These are phyloP conservation scores for Cochlearia excelsa DNA, from an alignment of 345 rosid species.

Conservation along the genomic window DNA sequence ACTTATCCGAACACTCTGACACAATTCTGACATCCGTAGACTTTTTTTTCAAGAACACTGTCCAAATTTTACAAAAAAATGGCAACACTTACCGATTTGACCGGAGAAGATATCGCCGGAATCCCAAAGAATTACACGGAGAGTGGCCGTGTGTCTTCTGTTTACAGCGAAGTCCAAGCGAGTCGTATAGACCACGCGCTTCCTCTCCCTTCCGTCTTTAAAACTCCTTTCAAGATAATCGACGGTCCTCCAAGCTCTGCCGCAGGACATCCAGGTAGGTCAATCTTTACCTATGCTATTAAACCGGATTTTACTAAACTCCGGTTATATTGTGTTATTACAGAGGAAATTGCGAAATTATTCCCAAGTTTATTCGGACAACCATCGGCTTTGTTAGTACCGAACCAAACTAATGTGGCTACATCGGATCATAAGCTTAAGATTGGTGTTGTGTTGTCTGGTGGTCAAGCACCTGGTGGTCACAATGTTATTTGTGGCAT, in stretches of 20 bases:
- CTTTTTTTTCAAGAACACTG: constrained; percentile 12
- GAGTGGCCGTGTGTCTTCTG: constrained; percentile 50
- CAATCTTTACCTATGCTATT: background rate
- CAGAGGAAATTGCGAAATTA: constrained; percentile 83
- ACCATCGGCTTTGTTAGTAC: constrained; percentile 69
- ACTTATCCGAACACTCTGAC: constrained; percentile 31
- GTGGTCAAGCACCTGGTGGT: constrained; percentile 99
- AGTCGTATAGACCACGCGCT: constrained; percentile 76
- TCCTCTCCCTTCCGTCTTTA: constrained; percentile 80
- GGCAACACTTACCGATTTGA: constrained; percentile 15
- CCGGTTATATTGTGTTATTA: background rate
- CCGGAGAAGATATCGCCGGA: constrained; percentile 36
- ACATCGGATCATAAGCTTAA: constrained; percentile 50
- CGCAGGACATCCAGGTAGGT: constrained; percentile 84
- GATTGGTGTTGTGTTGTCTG: constrained; percentile 91
- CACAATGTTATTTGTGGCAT: constrained; percentile 96
- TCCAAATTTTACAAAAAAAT: constrained; percentile 11
- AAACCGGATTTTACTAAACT: background rate
- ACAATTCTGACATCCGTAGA: constrained; percentile 18
- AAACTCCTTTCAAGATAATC: constrained; percentile 60
- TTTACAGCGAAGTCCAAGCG: constrained; percentile 79
- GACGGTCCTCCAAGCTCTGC: constrained; percentile 85
- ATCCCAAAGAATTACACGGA: constrained; percentile 20
- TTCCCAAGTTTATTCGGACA: constrained; percentile 84
- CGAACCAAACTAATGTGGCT: constrained; percentile 28